Evolutionary conservation across 176 grass and related monocot species (phyloP), one percentile per base, ranked within the genome.

Genomic region (Phyllostachys edulis): DNA sequence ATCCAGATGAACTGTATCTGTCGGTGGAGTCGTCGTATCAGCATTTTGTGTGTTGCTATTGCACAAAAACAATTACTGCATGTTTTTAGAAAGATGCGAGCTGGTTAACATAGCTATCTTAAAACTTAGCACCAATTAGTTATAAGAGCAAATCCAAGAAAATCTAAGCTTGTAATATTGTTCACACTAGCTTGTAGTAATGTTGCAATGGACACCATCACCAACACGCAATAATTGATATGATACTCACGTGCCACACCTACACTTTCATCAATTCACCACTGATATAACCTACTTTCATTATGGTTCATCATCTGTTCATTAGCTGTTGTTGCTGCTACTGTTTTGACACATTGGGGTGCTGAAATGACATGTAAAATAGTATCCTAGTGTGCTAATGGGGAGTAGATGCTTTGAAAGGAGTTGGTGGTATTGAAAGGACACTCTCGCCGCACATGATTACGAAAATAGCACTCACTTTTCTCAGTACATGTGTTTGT

Each of bases 21-120:
- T 73, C 81, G 68, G 84, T 73, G 68, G 76, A 44, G 12, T 86
- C 67, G 57, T 64, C 67, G 2, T 45, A 55, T 34, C 17, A 57
- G 54, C 15, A 10, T 34, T 1, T 63, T 21, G 21, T 37, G 37
- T 37, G 42, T 38, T 55, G 7, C 29, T 20, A 15, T 27, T 62
- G 18, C 52, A 37, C 3, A 63, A 63, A 17, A 40, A 59, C 1
- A 46, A 26, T 7, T 7, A 1, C 21, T 42, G 36, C 12, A 5
- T 69, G 14, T 26, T 27, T 47, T 51, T 5, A 23, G 26, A 77
- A 12, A 55, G 0, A 63, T 20, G 32, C 3, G 21, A 51, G 70
- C 0, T 10, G 59, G 44, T 64, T 62, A 55, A 55, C 34, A 11
- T 9, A 61, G 8, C 21, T 62, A 47, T 47, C 17, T 72, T 13